A percentile compares a stretch with the other conserved stretches of the same genome.
These are phyloP conservation scores for Stramenopiles sp. DNA, from an alignment of 352 stramenopile genomes.

Conservation along the genomic window DNA sequence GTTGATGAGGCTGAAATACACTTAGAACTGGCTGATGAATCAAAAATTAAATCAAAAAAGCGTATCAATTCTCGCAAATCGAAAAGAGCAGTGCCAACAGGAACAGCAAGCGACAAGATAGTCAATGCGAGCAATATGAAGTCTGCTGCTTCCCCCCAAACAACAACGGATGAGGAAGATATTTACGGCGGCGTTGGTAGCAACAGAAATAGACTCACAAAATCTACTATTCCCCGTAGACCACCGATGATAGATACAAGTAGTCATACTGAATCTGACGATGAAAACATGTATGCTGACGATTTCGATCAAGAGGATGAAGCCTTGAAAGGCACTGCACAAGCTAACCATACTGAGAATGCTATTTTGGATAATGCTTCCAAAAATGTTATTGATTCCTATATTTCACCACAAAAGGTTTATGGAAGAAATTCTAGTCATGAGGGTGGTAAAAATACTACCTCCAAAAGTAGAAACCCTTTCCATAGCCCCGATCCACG, in stretches of 20 bases:
- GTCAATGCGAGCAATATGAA: background rate
- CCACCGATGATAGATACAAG: constrained; percentile 12
- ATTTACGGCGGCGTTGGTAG: background rate
- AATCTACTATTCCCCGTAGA: background rate
- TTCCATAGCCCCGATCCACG: background rate
- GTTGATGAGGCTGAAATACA: constrained; percentile 9
- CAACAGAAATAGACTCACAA: background rate
- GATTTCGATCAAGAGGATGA: background rate
- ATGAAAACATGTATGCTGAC: constrained; percentile 2
- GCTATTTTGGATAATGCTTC: background rate
- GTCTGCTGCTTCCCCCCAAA: background rate
- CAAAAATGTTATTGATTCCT: background rate
- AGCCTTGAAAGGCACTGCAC: background rate
- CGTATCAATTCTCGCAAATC: no score
- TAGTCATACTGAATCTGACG: constrained; percentile 3
- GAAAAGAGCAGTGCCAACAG: no score
- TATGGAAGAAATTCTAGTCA: background rate
- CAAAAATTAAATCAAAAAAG: no score
- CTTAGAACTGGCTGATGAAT: background rate
- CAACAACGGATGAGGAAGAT: background rate
- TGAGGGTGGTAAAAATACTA: background rate
- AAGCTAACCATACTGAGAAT: background rate
- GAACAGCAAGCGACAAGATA: background rate
- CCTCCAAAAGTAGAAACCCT: background rate
- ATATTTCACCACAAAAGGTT: background rate